These are phyloP conservation scores for Mercurialis annua DNA, from an alignment of 345 rosid species.

Conservation along the genomic window DNA sequence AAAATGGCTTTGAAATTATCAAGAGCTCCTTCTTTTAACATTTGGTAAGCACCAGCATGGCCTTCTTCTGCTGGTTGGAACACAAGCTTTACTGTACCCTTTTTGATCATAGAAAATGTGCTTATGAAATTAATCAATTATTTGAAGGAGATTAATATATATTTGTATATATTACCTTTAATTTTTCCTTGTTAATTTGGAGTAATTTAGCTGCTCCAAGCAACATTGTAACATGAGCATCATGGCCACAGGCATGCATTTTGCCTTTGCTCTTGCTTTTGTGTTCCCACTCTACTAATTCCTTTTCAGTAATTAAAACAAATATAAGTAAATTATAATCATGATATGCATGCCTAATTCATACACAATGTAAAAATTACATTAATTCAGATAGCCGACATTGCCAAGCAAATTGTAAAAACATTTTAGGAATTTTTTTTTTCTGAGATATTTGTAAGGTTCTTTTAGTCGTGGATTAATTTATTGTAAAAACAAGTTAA, in stretches of 20 bases:
- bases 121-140: no score
- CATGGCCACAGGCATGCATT: constrained; percentile 68
- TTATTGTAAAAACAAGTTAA: no score
- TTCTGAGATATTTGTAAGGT: no score
- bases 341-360: no score
- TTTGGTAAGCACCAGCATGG: constrained; percentile 47
- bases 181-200: constrained; percentile 19
- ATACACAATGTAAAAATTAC: no score
- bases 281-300: constrained; percentile 44
- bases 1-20: constrained; percentile 43
- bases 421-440: no score
- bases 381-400: no score
- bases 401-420: no score
- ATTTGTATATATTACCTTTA: constrained; percentile 32
- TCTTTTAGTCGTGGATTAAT: no score
- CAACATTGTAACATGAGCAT: constrained; percentile 48
- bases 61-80: constrained; percentile 71
- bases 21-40: constrained; percentile 51
- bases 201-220: constrained; percentile 58
- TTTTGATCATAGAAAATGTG: background rate
- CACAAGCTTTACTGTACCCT: constrained; percentile 55
- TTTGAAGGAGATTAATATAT: no score
- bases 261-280: constrained; percentile 46
- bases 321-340: background rate
- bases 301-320: constrained; percentile 25